phyloP scores from a whole-genome alignment of 2,329 filamentous ascomycete species.

The Ilyonectria robusta region DNA sequence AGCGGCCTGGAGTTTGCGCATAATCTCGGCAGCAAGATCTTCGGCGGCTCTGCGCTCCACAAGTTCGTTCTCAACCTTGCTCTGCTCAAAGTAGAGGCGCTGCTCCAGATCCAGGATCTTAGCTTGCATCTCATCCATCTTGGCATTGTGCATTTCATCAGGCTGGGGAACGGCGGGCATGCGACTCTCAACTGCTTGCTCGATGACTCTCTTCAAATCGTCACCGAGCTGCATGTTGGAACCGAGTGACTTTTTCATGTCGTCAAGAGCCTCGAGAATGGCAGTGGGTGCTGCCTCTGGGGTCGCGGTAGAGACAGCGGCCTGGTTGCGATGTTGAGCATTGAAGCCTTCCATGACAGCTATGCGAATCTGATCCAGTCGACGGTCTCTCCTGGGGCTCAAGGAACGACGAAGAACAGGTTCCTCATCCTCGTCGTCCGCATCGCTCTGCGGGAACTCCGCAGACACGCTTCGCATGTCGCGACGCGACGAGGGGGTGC shows the following conservation, averaged over 20 bases:
- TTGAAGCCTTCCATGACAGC: conserved; percentile 82
- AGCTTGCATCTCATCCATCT: conserved; percentile 71
- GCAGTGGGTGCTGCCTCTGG: conserved; percentile 52
- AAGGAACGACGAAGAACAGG: conserved; percentile 75
- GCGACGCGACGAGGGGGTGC: conserved; percentile 69
- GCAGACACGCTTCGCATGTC: conserved; percentile 77
- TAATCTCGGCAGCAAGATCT: conserved; percentile 67
- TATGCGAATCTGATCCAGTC: conserved; percentile 84
- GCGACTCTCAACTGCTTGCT: conserved; percentile 72
- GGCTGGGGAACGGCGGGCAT: conserved; percentile 66
- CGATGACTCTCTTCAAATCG: conserved; percentile 73
- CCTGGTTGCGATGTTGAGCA: conserved; percentile 63
- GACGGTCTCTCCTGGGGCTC: conserved; percentile 85
- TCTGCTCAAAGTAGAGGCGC: conserved; percentile 63
- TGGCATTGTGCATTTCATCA: conserved; percentile 67
- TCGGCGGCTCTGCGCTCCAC: conserved; percentile 66
- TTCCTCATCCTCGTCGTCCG: conserved; percentile 93
- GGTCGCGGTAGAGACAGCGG: conserved; percentile 47
- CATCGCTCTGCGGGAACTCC: conserved; percentile 86
- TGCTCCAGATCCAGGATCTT: conserved; percentile 74
- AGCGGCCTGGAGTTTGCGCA: conserved; percentile 68
- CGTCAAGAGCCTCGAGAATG: conserved; percentile 77
- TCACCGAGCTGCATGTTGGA: conserved; percentile 53
- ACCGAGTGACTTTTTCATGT: conserved; percentile 68
- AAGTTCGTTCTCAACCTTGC: conserved; percentile 64